Evolutionary conservation across 352 stramenopile species (phyloP).

Genomic region (Phytopythium helicoides): DNA sequence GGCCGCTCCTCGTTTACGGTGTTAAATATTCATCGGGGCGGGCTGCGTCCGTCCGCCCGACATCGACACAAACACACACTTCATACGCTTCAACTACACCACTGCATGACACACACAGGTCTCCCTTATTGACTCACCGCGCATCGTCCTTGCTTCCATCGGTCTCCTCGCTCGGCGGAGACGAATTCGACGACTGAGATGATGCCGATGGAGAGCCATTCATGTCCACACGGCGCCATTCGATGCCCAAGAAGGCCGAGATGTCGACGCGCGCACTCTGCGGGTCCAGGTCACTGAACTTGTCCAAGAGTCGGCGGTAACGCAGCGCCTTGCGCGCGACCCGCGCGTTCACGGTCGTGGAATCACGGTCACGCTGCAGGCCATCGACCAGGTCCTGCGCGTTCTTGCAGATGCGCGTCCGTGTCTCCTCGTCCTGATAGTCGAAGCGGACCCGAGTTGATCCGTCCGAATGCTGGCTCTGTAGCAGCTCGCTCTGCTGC

Average conservation of each 20-base stretch:
- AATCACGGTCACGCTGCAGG: slow-evolving; percentile 24
- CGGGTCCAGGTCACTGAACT: slow-evolving; percentile 30
- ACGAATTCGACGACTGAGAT: neutral
- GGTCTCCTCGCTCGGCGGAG: neutral
- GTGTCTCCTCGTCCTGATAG: slow-evolving; percentile 35
- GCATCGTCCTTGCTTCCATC: neutral
- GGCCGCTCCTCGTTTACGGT: too few species aligned
- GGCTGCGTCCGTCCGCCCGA: too few species aligned
- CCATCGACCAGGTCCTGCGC: slow-evolving; percentile 32
- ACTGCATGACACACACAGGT: too few species aligned
- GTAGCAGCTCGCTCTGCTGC: too few species aligned
- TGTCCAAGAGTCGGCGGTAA: slow-evolving; percentile 32
- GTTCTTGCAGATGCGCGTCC: slow-evolving; percentile 32
- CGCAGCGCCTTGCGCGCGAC: slow-evolving; percentile 35
- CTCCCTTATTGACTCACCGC: too few species aligned
- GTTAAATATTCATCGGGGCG: too few species aligned
- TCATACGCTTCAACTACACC: too few species aligned
- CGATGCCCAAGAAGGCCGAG: slow-evolving; percentile 40
- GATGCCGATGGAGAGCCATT: neutral
- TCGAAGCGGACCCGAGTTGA: slow-evolving; percentile 27
- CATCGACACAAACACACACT: too few species aligned
- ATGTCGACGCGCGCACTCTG: slow-evolving; percentile 31
- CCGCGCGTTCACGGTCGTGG: slow-evolving; percentile 24
- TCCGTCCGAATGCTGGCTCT: neutral
- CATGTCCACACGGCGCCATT: slow-evolving; percentile 22